Conservation (phyloP, 768 basidiomycete genomes). For the Suillus placidus region DNA sequence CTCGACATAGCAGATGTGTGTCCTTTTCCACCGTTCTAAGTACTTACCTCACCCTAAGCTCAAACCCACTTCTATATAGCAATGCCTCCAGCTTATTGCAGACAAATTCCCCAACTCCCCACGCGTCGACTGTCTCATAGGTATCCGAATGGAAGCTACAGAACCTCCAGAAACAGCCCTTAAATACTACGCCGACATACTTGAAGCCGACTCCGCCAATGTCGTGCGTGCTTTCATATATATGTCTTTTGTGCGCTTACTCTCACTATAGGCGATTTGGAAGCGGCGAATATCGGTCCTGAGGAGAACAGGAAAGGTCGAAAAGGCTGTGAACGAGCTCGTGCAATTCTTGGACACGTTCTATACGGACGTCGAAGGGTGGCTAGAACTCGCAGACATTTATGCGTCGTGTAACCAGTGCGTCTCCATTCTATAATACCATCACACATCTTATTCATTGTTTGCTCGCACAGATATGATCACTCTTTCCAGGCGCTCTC, state of each 20-base stretch:
- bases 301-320: constrained; percentile 59
- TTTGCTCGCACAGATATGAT: constrained; percentile 56
- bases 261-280: constrained; percentile 58
- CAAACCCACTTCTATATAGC: constrained; percentile 20
- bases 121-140: constrained; percentile 75
- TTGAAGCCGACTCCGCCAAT: constrained; percentile 69
- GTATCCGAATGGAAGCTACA: constrained; percentile 76
- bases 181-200: constrained; percentile 60
- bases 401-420: constrained; percentile 78
- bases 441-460: not conserved
- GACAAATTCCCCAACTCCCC: constrained; percentile 78
- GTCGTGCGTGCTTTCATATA: constrained; percentile 50
- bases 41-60: constrained; percentile 10
- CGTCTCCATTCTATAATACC: constrained; percentile 27
- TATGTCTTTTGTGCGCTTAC: not conserved
- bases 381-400: constrained; percentile 84
- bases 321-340: constrained; percentile 72
- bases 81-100: constrained; percentile 53
- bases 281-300: constrained; percentile 82
- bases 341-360: constrained; percentile 79
- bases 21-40: constrained; percentile 14
- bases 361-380: constrained; percentile 86
- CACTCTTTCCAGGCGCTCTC: constrained; percentile 74
- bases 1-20: constrained; percentile 76
- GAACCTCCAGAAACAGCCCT: constrained; percentile 60